These are phyloP conservation scores for Arabidopsis arenosa DNA, from an alignment of 345 rosid species.

Conservation along the genomic window DNA sequence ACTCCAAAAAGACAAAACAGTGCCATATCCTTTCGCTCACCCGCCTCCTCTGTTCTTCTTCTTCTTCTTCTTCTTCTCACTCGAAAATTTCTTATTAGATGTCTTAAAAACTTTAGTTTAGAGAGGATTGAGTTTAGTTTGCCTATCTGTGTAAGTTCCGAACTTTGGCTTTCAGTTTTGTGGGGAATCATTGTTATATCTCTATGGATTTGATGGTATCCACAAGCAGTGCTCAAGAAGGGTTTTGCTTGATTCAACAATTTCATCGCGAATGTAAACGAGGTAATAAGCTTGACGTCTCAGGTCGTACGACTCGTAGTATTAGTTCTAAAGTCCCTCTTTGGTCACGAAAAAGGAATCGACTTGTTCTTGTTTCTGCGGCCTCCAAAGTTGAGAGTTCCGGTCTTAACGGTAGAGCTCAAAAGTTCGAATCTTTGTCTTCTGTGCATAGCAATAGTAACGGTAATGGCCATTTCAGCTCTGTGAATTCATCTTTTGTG, in stretches of 20 bases:
- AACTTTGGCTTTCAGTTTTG: constrained; percentile 12
- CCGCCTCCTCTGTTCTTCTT: constrained; percentile 39
- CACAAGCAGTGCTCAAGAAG: constrained; percentile 59
- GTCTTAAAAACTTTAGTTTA: background rate
- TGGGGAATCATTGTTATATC: constrained; percentile 1
- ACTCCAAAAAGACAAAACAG: constrained; percentile 18
- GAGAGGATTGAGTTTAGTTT: constrained; percentile 2
- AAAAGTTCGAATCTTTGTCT: constrained; percentile 40
- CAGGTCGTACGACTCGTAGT: constrained; percentile 36
- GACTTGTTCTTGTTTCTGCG: constrained; percentile 50
- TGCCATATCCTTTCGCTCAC: constrained; percentile 40
- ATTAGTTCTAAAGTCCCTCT: constrained; percentile 34
- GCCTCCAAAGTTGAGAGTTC: constrained; percentile 52
- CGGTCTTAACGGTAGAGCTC: constrained; percentile 55
- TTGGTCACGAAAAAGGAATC: constrained; percentile 47
- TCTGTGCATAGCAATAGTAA: constrained; percentile 51
- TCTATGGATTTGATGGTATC: constrained; percentile 64
- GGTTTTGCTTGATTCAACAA: constrained; percentile 59
- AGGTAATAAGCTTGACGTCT: constrained; percentile 41
- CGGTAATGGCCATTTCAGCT: constrained; percentile 48
- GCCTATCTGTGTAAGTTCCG: background rate
- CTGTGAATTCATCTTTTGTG: constrained; percentile 46
- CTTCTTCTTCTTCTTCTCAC: constrained; percentile 8
- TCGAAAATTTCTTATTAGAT: background rate
- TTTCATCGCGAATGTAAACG: constrained; percentile 47